Conservation (phyloP, 129 eudicot species). For the Tanacetum coccineum region DNA sequence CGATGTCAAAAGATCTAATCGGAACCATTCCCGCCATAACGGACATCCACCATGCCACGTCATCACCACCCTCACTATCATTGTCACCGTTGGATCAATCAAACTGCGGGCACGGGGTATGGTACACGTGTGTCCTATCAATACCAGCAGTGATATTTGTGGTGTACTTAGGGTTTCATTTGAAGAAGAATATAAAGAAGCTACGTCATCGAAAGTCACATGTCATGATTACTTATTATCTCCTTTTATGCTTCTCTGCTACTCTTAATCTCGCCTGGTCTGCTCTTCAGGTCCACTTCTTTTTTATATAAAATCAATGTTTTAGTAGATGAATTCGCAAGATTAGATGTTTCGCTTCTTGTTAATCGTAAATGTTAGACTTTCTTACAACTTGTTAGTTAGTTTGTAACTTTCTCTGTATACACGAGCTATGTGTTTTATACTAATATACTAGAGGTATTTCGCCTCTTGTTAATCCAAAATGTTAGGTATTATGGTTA, state of each 20-base stretch:
- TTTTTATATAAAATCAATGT: no score
- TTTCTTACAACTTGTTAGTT: no score
- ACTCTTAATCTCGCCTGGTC: conserved; percentile 68
- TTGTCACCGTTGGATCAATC: conserved; percentile 8
- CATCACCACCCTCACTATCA: conserved; percentile 3
- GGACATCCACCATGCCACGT: conserved; percentile 18
- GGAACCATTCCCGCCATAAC: conserved; percentile 23
- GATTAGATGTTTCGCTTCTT: no score
- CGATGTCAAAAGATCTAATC: conserved; percentile 21
- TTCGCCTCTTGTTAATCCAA: no score
- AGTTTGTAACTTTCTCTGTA: no score
- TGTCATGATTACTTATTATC: conserved; percentile 67
- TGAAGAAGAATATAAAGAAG: conserved; percentile 52
- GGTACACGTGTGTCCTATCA: conserved; percentile 49
- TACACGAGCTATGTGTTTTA: no score
- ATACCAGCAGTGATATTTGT: conserved; percentile 53
- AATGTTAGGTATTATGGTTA: no score
- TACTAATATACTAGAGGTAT: no score
- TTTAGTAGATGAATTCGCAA: no score
- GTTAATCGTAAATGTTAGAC: no score
- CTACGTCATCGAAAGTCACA: conserved; percentile 53
- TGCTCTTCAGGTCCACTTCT: conserved; percentile 48
- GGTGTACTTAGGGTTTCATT: conserved; percentile 56
- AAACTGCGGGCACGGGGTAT: conserved; percentile 60
- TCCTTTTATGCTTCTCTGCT: conserved; percentile 59